Percentiles rank a stretch among this genome's conserved stretches.
Evolutionary conservation across 2,329 filamentous ascomycete species (phyloP).

Genomic region (Cercospora beticola): DNA sequence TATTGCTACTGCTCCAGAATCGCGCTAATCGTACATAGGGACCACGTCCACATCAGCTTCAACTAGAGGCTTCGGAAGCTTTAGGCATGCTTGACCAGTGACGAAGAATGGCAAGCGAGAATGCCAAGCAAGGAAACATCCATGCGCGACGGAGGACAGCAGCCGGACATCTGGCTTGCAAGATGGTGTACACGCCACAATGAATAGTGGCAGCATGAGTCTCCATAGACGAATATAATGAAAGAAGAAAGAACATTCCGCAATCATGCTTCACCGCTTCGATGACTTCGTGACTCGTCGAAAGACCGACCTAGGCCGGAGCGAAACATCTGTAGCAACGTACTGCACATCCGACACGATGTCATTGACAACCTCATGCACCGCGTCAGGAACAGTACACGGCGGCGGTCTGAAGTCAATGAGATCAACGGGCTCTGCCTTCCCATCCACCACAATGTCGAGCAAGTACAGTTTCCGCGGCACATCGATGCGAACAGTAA

Average conservation of each 20-base stretch:
- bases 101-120: not conserved
- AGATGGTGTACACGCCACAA: not conserved
- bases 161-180: not conserved
- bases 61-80: not conserved
- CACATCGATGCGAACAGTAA: slow-evolving; percentile 1
- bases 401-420: not conserved
- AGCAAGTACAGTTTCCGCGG: slow-evolving; percentile 5
- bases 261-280: not conserved
- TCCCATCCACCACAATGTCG: not conserved
- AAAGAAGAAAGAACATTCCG: not conserved
- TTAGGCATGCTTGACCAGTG: not conserved
- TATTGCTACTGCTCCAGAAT: too few relatives aligned
- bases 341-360: slow-evolving; percentile 5
- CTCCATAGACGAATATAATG: not conserved
- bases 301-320: not conserved
- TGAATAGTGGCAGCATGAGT: not conserved
- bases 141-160: not conserved
- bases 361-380: not conserved
- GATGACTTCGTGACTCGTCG: not conserved
- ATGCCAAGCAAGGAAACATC: not conserved
- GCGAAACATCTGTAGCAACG: not conserved
- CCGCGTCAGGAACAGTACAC: not conserved
- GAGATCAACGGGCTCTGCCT: not conserved
- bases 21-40: not conserved
- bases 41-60: slow-evolving; percentile 12